These are phyloP conservation scores for Dothideomycetes sp. DNA, from an alignment of 2,329 filamentous ascomycete species.

Conservation along the genomic window DNA sequence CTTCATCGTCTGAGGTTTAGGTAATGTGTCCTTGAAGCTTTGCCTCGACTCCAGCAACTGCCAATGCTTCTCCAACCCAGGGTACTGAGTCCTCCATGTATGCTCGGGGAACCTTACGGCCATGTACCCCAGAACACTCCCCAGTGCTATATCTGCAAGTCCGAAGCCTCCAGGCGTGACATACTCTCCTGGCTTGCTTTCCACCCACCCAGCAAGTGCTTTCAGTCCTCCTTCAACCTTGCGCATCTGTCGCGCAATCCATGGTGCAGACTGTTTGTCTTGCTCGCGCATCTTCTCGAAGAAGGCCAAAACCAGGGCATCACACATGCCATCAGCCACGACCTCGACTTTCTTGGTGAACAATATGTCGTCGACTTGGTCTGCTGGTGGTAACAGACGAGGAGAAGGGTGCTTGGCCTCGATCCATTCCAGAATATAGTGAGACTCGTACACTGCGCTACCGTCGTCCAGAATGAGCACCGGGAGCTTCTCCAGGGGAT, in stretches of 20 bases:
- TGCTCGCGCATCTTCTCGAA: constrained; percentile 22
- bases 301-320: constrained; percentile 26
- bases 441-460: constrained; percentile 23
- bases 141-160: constrained; percentile 25
- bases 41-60: constrained; percentile 31
- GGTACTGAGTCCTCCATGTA: constrained; percentile 22
- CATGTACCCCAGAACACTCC: constrained; percentile 24
- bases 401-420: constrained; percentile 22
- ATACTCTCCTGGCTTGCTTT: constrained; percentile 16
- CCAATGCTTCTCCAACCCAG: constrained; percentile 33
- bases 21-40: constrained; percentile 25
- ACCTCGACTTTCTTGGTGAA: constrained; percentile 25
- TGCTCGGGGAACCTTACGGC: constrained; percentile 21
- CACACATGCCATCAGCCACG: constrained; percentile 25
- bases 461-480: constrained; percentile 23
- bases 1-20: constrained; percentile 22
- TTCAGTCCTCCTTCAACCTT: constrained; percentile 24
- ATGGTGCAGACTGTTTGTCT: constrained; percentile 19
- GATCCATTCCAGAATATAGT: constrained; percentile 27
- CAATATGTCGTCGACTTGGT: constrained; percentile 17
- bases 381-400: constrained; percentile 14
- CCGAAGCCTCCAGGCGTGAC: constrained; percentile 21
- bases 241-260: constrained; percentile 22
- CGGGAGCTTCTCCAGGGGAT: constrained; percentile 29
- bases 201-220: constrained; percentile 20